phyloP scores from a whole-genome alignment of 2,329 filamentous ascomycete genomes.

The Tolypocladium tundrense region DNA sequence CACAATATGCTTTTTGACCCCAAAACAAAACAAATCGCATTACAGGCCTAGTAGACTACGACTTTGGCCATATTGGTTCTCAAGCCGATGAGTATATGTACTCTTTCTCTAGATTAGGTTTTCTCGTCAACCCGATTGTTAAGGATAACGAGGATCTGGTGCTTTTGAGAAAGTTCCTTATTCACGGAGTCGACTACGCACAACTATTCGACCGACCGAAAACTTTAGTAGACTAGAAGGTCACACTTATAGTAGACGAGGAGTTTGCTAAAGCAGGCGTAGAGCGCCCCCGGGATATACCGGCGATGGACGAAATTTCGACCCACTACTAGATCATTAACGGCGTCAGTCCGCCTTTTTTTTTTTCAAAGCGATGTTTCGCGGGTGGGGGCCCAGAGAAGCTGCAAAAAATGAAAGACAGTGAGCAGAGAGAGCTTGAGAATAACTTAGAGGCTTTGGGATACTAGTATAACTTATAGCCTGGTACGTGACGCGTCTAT shows the following conservation, averaged over 20 bases:
- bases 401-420: neutral
- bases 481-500: neutral
- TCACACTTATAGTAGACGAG: neutral
- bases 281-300: neutral
- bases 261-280: neutral
- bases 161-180: neutral
- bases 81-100: neutral
- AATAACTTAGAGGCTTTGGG: neutral
- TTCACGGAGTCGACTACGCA: neutral
- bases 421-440: neutral
- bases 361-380: neutral
- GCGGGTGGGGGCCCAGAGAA: neutral
- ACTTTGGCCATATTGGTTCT: neutral
- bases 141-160: neutral
- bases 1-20: neutral
- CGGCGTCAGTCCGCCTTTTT: neutral
- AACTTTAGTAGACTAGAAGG: neutral
- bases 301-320: neutral
- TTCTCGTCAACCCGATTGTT: neutral
- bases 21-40: neutral
- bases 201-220: neutral
- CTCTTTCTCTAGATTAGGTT: neutral
- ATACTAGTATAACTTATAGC: neutral
- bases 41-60: conserved; percentile 1
- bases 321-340: neutral